Evolutionary conservation across 78 protist genomes (phyloP), one percentile per base, ranked within the genome.

Genomic region (Anaeramoeba flamelloides): DNA sequence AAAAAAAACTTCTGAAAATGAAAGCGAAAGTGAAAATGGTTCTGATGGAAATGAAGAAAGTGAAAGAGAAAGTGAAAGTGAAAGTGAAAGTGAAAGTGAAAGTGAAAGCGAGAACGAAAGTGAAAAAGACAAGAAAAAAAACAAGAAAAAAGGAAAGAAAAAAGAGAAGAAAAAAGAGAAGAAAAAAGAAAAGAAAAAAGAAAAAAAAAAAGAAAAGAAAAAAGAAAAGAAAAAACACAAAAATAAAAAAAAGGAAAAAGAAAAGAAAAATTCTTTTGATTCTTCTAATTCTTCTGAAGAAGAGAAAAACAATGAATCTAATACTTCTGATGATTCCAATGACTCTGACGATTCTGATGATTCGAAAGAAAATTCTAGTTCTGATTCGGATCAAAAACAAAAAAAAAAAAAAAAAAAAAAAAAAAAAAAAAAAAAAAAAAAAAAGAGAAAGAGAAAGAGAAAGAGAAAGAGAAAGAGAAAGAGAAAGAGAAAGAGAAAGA

Each of bases 311-410:
- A n/a, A n/a, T n/a, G n/a, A n/a, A n/a, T n/a, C n/a, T n/a, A n/a
- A n/a, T n/a, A n/a, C n/a, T n/a, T n/a, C n/a, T n/a, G n/a, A n/a
- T n/a, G n/a, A n/a, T n/a, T n/a, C n/a, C n/a, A n/a, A n/a, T n/a
- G n/a, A n/a, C n/a, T n/a, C n/a, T n/a, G n/a, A n/a, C n/a, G n/a
- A n/a, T n/a, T n/a, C n/a, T n/a, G n/a, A n/a, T n/a, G n/a, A n/a
- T n/a, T n/a, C n/a, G n/a, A n/a, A n/a, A n/a, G n/a, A n/a, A n/a
- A n/a, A n/a, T n/a, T n/a, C n/a, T n/a, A n/a, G n/a, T n/a, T n/a
- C 69, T 53, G 69, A 53, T 53, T 53, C 69, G 17, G 69, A 53
- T 53, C 69, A 53, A 53, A 53, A 53, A 26, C 69, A 53, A 53
- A 53, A 53, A 26, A 17, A 53, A 53, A 53, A 53, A 26, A 17